phyloP scores from a whole-genome alignment of 495 filamentous ascomycete species.

The Pseudotulostoma volvatum region DNA sequence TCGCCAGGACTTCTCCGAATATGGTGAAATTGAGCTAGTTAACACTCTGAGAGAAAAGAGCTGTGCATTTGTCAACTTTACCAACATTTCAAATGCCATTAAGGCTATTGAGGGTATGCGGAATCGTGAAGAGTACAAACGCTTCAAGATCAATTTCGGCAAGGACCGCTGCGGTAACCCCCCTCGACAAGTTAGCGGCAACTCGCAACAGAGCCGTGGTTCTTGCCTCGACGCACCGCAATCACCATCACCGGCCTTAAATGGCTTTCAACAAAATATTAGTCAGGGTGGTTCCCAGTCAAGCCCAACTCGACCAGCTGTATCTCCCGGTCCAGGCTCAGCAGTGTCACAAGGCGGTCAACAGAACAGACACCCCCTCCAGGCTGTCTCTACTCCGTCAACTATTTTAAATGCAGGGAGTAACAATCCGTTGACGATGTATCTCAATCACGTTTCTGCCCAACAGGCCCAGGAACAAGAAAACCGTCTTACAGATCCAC shows the following conservation, averaged over 20 bases:
- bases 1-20: conserved; percentile 93
- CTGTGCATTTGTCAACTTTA: conserved; percentile 98
- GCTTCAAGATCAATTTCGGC: conserved; percentile 99
- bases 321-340: conserved; percentile 41
- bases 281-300: conserved; percentile 49
- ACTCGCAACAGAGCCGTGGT: conserved; percentile 38
- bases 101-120: conserved; percentile 96
- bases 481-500: conserved; percentile 31
- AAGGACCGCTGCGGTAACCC: conserved; percentile 97
- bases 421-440: conserved; percentile 90
- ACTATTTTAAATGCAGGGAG: conserved; percentile 59
- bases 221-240: conserved; percentile 41
- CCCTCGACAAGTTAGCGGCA: conserved; percentile 59
- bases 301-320: conserved; percentile 45
- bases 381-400: conserved; percentile 41
- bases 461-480: conserved; percentile 55
- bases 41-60: conserved; percentile 97
- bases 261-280: conserved; percentile 32
- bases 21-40: conserved; percentile 93
- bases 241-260: conserved; percentile 38
- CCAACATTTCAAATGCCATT: conserved; percentile 98
- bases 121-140: conserved; percentile 84
- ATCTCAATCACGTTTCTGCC: conserved; percentile 69
- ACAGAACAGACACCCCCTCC: conserved; percentile 31
- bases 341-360: conserved; percentile 37